Percentiles rank a stretch among this genome's conserved stretches.
Conservation (phyloP, 176 grass and related monocot genomes). For the Raddia guianensis region DNA sequence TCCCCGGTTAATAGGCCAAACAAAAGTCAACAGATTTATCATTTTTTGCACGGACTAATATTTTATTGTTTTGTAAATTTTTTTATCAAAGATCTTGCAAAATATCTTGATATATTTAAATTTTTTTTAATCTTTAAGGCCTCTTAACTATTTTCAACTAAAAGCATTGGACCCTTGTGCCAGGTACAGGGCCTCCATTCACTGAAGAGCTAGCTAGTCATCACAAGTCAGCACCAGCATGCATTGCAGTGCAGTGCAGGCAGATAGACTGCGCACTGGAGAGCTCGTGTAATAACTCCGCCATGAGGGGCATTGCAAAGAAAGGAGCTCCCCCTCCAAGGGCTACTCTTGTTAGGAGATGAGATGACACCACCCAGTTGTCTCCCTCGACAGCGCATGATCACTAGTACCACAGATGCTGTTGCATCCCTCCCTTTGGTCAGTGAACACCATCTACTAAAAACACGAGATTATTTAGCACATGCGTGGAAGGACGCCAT, state of each 20-base stretch:
- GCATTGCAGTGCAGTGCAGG: background rate
- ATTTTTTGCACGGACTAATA: no score
- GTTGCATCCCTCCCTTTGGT: no score
- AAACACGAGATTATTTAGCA: background rate
- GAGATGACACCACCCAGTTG: background rate
- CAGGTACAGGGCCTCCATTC: constrained; percentile 16
- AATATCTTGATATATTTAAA: no score
- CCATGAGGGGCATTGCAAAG: background rate
- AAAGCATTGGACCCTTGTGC: background rate
- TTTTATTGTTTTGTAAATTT: no score
- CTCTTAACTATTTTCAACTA: no score
- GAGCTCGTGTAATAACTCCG: background rate
- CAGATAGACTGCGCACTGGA: background rate
- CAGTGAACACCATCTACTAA: background rate
- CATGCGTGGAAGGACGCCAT: constrained; percentile 8
- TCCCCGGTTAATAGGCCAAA: no score
- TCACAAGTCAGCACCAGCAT: background rate
- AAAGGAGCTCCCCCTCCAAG: background rate
- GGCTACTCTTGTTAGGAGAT: background rate
- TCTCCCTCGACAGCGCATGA: background rate
- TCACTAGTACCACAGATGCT: background rate
- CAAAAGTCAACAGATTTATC: no score
- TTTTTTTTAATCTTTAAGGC: no score
- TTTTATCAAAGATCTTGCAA: no score
- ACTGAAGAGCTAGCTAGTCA: background rate